Percentiles rank a stretch among this genome's conserved stretches.
These are phyloP conservation scores for Cladorrhinum samala DNA, from an alignment of 495 filamentous ascomycete species.

Conservation along the genomic window DNA sequence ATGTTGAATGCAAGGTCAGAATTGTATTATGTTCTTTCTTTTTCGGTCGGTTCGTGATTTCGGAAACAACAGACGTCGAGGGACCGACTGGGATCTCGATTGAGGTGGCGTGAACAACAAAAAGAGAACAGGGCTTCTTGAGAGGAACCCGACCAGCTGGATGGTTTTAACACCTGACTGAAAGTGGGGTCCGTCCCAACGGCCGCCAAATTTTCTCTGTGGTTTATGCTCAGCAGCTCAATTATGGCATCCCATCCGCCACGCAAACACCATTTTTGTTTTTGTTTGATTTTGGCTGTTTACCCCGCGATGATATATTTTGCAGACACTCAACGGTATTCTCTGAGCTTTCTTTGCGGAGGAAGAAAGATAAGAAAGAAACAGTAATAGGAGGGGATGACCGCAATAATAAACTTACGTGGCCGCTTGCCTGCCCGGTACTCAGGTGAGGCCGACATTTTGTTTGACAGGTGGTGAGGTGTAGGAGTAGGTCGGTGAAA, in stretches of 20 bases:
- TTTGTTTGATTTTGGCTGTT: background rate
- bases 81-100: background rate
- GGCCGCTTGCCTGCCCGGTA: slow-evolving; percentile 28
- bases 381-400: background rate
- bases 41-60: background rate
- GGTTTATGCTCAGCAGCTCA: background rate
- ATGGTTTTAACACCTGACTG: background rate
- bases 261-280: background rate
- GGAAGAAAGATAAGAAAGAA: background rate
- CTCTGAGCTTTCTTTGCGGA: no score
- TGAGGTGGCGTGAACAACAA: background rate
- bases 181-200: slow-evolving; percentile 6
- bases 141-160: background rate
- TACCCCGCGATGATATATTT: no score
- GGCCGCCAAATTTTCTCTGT: background rate
- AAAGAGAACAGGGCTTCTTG: background rate
- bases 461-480: background rate
- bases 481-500: slow-evolving; percentile 1
- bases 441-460: slow-evolving; percentile 24
- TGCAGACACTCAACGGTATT: no score
- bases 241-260: background rate
- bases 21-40: background rate
- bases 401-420: slow-evolving; percentile 19
- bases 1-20: slow-evolving; percentile 22
- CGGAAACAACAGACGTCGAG: background rate